A percentile compares a stretch with the other conserved stretches of the same genome.
Evolutionary conservation across 139 green algal species (phyloP).

Genomic region (Chlorella sp.): DNA sequence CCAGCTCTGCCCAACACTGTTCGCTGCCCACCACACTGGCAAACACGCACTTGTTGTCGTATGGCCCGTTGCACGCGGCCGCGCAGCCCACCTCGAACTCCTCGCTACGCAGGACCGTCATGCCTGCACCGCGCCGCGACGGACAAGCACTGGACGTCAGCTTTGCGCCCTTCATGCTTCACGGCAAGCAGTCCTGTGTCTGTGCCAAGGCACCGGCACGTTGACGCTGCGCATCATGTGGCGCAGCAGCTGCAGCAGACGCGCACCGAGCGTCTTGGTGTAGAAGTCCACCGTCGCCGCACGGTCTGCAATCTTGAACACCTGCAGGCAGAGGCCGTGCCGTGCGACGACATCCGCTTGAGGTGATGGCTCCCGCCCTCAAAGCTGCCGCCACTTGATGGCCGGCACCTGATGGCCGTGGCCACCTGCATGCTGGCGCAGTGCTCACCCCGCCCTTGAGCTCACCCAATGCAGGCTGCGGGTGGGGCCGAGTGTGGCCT

Average conservation of each 20-base stretch:
- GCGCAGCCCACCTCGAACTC: constrained; percentile 48
- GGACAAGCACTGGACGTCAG: neutral
- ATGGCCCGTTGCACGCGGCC: constrained; percentile 48
- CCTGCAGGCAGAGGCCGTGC: too few relatives aligned
- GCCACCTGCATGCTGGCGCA: too few relatives aligned
- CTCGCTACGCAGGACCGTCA: constrained; percentile 42
- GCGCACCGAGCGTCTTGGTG: neutral
- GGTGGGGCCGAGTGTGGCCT: too few relatives aligned
- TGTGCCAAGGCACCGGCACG: neutral
- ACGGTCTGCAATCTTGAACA: constrained; percentile 27
- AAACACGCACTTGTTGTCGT: constrained; percentile 37
- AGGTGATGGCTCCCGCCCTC: too few relatives aligned
- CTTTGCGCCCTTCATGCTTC: neutral
- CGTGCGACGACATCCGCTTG: too few relatives aligned
- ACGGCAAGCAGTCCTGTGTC: neutral
- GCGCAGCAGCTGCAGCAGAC: neutral
- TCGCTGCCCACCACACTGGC: neutral
- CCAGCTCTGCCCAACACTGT: neutral
- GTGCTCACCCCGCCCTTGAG: too few relatives aligned
- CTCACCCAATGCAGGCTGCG: too few relatives aligned
- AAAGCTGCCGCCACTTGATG: too few relatives aligned
- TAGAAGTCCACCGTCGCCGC: constrained; percentile 5
- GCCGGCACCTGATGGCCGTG: too few relatives aligned
- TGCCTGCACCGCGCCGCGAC: constrained; percentile 9
- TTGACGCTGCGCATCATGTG: neutral